These are phyloP conservation scores for Stereocaulon alpinum DNA, from an alignment of 495 filamentous ascomycete species.

Conservation along the genomic window DNA sequence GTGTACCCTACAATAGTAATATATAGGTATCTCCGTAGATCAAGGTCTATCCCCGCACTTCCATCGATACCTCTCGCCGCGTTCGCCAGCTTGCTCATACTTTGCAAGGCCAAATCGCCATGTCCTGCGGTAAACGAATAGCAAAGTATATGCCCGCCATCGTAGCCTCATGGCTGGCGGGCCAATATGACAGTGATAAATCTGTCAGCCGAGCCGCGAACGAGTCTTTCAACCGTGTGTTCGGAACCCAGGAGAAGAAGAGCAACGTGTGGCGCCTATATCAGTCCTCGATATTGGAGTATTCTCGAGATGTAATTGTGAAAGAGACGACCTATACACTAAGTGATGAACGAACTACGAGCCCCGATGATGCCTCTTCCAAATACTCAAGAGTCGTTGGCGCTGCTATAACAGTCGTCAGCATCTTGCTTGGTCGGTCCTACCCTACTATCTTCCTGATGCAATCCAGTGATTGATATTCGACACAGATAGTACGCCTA, in stretches of 20 bases:
- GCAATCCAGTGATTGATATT: background rate
- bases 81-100: constrained; percentile 76
- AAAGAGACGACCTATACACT: constrained; percentile 70
- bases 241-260: constrained; percentile 69
- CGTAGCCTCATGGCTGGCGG: constrained; percentile 79
- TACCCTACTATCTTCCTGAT: background rate
- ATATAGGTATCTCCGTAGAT: constrained; percentile 42
- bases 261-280: constrained; percentile 65
- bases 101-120: constrained; percentile 62
- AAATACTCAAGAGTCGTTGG: constrained; percentile 77
- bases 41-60: constrained; percentile 73
- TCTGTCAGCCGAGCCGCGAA: constrained; percentile 59
- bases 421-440: constrained; percentile 37
- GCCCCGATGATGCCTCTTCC: constrained; percentile 68
- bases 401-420: constrained; percentile 40
- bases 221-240: constrained; percentile 61
- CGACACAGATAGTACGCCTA: constrained; percentile 32
- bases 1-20: constrained; percentile 25
- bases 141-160: constrained; percentile 64
- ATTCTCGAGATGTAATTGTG: constrained; percentile 61
- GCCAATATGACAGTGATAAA: constrained; percentile 76
- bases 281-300: constrained; percentile 65
- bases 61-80: constrained; percentile 77
- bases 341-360: constrained; percentile 78
- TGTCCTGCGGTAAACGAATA: constrained; percentile 65